These are phyloP conservation scores for Mycena capillaripes DNA, from an alignment of 768 basidiomycete genomes.

Conservation along the genomic window DNA sequence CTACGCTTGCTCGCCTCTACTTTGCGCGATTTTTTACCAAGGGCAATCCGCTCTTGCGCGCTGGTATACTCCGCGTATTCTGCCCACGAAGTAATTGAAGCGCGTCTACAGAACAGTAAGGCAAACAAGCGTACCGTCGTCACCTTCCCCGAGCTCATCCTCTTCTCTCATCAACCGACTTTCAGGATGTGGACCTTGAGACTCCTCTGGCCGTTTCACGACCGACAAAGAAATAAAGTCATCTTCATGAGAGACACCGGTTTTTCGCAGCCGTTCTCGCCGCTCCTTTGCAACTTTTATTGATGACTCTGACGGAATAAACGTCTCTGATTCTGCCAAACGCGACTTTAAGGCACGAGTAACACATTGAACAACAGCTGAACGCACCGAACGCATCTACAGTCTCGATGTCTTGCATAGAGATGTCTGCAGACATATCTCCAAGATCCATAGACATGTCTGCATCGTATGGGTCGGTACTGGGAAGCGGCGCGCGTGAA, in stretches of 20 bases:
- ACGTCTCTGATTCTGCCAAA: slow-evolving; percentile 51
- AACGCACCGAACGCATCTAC: slow-evolving; percentile 49
- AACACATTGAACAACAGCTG: background rate
- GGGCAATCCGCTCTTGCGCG: slow-evolving; percentile 87
- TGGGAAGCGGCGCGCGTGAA: slow-evolving; percentile 57
- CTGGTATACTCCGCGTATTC: slow-evolving; percentile 91
- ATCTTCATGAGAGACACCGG: slow-evolving; percentile 61
- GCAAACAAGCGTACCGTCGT: slow-evolving; percentile 74
- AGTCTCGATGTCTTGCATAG: slow-evolving; percentile 49
- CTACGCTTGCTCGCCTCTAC: slow-evolving; percentile 75
- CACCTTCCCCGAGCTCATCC: slow-evolving; percentile 89
- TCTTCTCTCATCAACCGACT: slow-evolving; percentile 88
- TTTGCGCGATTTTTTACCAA: slow-evolving; percentile 87
- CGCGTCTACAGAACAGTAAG: background rate
- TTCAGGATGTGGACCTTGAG: slow-evolving; percentile 86
- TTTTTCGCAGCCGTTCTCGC: slow-evolving; percentile 75
- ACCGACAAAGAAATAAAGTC: slow-evolving; percentile 88
- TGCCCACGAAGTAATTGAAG: slow-evolving; percentile 43
- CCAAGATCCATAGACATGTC: slow-evolving; percentile 66
- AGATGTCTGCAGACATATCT: slow-evolving; percentile 57
- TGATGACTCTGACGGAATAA: slow-evolving; percentile 79
- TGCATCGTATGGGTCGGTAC: slow-evolving; percentile 60
- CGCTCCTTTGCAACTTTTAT: slow-evolving; percentile 83
- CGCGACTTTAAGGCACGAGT: slow-evolving; percentile 1
- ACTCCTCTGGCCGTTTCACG: slow-evolving; percentile 63